phyloP scores from a whole-genome alignment of 1,284 basidiomycete genomes.

The Athelia sp. region DNA sequence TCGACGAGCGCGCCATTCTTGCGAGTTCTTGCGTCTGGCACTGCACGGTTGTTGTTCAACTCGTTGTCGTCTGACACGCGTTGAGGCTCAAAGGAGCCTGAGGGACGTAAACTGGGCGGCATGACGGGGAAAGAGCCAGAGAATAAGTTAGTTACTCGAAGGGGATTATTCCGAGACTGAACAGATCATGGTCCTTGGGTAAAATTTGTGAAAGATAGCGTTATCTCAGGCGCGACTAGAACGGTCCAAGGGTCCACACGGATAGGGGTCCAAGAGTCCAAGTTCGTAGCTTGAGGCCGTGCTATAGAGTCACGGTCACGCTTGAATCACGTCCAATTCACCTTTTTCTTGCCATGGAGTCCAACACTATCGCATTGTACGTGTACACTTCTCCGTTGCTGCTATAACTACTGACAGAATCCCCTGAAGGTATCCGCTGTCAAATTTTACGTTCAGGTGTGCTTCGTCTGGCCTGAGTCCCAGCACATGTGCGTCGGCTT shows the following conservation, averaged over 20 bases:
- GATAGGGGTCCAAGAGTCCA: no score
- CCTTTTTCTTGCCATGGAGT: conserved; percentile 23
- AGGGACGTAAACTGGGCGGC: not conserved
- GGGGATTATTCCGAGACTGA: no score
- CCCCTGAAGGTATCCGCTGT: conserved; percentile 65
- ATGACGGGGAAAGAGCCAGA: not conserved
- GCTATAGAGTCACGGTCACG: no score
- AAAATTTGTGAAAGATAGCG: not conserved
- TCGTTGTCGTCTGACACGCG: not conserved
- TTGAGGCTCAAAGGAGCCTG: not conserved
- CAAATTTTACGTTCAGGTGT: conserved; percentile 83
- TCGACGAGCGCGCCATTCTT: conserved; percentile 7
- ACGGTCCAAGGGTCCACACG: conserved; percentile 2
- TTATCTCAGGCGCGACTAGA: not conserved
- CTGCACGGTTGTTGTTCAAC: not conserved
- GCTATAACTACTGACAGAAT: not conserved
- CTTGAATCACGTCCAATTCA: no score
- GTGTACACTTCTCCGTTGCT: conserved; percentile 19
- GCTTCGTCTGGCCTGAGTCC: not conserved
- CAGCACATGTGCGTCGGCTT: conserved; percentile 3
- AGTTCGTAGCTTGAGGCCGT: no score
- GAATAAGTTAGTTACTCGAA: no score
- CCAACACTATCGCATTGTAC: conserved; percentile 72
- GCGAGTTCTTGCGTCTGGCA: not conserved
- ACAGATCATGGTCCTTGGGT: not conserved